Base-by-base conservation (phyloP, 2,329 filamentous ascomycete species). In the Chrysoporthe puriensis region DNA sequence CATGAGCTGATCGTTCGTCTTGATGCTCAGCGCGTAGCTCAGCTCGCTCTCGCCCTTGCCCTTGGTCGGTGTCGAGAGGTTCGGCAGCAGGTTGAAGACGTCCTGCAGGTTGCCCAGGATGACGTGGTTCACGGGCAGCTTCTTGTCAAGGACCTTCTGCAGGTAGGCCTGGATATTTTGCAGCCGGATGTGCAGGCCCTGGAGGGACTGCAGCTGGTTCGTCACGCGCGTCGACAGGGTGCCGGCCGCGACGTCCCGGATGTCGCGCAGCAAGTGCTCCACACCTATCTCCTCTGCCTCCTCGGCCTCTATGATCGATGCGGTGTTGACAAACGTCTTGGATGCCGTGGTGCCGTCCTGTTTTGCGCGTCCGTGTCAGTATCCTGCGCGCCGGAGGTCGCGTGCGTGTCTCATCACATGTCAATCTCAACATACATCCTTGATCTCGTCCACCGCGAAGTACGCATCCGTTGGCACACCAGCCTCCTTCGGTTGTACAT, bases 1-100 rank as follows among this genome's bases (percentile, higher is more conserved):
- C 92, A 99, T 97, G 72, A 99, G 88, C 83, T 99, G 96, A 79
- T 99, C 96, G 77, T 99, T 99, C 68, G 95, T 98, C 88, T 99
- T 99, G 83, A 97, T 89, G 81, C 93, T 97, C 94, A 99, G 97
- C 46, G 96, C 94, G 70, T 96, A 88, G n/a, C 94, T 91, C 64
- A 99, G 85, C 79, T 98, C 96, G 76, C 91, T 90, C 74, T 94
- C 93, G 74, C 90, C 81, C 79, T 84, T 81, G 67, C 77, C 76
- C 43, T 81, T 77, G 74, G 90, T 86, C 42, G 95, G 93, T 48
- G 94, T 96, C 11, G 93, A 94, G 63, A 99, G 87, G 81, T 99
- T 99, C 60, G 96, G 96, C 34, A 99, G 89, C 56, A 99, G 90
- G 81, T 99, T 99, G 86, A 99, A 99, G 70, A 98, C 93, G 76